Evolutionary conservation across 2,329 filamentous ascomycete genomes (phyloP).

Genomic region (Neonectria magnoliae): DNA sequence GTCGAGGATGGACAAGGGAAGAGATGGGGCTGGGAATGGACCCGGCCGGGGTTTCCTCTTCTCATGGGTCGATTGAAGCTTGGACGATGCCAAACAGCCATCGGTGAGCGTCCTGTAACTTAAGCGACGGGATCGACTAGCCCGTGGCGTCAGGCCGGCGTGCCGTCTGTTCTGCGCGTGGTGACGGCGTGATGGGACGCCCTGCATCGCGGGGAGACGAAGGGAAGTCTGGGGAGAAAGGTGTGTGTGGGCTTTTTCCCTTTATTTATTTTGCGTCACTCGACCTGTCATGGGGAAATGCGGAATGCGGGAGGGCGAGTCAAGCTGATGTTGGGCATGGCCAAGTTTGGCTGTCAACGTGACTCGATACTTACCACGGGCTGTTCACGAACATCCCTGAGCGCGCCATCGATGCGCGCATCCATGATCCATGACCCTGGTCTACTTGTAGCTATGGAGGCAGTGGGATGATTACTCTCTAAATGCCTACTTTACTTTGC

Average conservation of each 20-base stretch:
- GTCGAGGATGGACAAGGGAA: conserved; percentile 13
- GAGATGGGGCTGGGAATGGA: conserved; percentile 11
- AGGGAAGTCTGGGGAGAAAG: conserved; percentile 13
- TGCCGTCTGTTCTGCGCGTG: neutral
- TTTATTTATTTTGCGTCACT: neutral
- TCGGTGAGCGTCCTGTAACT: neutral
- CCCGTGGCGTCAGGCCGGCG: conserved; percentile 1
- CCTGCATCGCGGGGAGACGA: conserved; percentile 32
- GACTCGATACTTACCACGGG: no score
- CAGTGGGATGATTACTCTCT: neutral
- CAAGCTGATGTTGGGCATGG: neutral
- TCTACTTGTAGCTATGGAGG: neutral
- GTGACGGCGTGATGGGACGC: conserved; percentile 23
- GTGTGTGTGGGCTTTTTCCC: neutral
- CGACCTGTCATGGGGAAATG: neutral
- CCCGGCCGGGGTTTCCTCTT: conserved; percentile 9
- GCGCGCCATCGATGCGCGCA: neutral
- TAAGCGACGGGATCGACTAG: neutral
- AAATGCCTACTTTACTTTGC: neutral
- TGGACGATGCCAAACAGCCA: neutral
- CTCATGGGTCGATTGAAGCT: conserved; percentile 17
- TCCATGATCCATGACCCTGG: neutral
- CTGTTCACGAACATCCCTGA: no score
- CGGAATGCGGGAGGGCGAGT: neutral
- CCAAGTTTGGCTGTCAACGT: neutral